Evolutionary conservation across 257 asterid genomes (phyloP).

Genomic region (Verbascum thapsus): DNA sequence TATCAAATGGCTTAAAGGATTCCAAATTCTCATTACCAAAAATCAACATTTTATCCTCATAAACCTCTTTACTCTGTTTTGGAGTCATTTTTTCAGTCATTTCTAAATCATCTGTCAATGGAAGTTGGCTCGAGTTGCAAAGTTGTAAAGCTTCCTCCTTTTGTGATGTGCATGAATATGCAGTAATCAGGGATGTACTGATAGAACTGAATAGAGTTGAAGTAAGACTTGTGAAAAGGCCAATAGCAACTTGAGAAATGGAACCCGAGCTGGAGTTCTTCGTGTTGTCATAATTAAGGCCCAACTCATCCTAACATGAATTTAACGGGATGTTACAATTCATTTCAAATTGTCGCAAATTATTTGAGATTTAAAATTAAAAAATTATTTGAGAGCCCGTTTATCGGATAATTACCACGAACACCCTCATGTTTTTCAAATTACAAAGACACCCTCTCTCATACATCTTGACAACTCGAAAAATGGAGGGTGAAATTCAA

Average conservation of each 20-base stretch:
- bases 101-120: conserved; percentile 32
- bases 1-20: conserved; percentile 69
- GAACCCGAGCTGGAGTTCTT: conserved; percentile 47
- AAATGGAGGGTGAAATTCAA: too few species aligned
- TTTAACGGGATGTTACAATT: background rate
- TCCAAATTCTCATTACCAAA: conserved; percentile 42
- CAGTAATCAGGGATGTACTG: conserved; percentile 46
- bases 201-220: conserved; percentile 59
- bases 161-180: conserved; percentile 46
- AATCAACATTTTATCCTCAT: conserved; percentile 34
- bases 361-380: conserved; percentile 2
- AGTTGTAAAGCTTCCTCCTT: conserved; percentile 53
- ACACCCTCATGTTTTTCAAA: too few species aligned
- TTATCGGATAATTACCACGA: too few species aligned
- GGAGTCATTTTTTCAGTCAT: conserved; percentile 33
- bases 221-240: conserved; percentile 51
- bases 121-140: conserved; percentile 36
- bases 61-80: conserved; percentile 36
- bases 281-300: conserved; percentile 32
- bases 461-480: too few species aligned
- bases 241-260: conserved; percentile 62
- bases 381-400: background rate
- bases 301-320: conserved; percentile 48
- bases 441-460: too few species aligned
- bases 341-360: background rate